Evolutionary conservation across 305 asterid genomes (phyloP), one percentile per base, ranked within the genome.

Genomic region (Petunia hybrid): DNA sequence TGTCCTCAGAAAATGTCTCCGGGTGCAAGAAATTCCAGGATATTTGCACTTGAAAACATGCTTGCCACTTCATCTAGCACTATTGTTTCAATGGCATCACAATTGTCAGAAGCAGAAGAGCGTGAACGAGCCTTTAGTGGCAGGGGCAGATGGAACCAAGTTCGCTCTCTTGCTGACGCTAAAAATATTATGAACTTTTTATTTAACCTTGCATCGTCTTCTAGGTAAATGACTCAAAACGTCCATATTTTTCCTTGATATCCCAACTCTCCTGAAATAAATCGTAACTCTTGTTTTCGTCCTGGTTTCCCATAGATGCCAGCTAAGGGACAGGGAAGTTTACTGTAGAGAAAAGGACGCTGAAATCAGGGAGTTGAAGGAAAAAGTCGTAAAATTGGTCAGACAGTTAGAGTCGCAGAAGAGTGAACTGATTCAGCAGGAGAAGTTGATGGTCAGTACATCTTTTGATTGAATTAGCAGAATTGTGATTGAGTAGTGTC

Each of bases 91-190:
- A 91, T 97, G 99, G 97, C 96, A 60, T 91, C 99, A 73, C 99
- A 97, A 63, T 87, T 97, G 79, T 97, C 99, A 53, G 99, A 97
- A 87, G 99, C 97, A 22, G 98, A 92, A 88, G 99, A 97, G 89
- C 92, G 97, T 77, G 99, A 45, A 31, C 91, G 98, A 16, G 91
- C 99, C 80, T 94, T 92, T 85, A 91, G 97, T 87, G 99, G 98
- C 67, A 87, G 93, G 85, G 99, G 98, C 76, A 88, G 99, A 84
- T 97, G 98, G 99, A 93, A 92, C 84, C 98, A 94, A 87, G 92
- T 97, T 66, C 94, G 97, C 69, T 86, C 97, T 80, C 90, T 97
- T 73, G 90, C 97, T 53, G 99, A 97, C 84, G 98, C 98, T 6
- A 94, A 91, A 89, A 87, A 89, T 80, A 86, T 94, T 75, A 94